These are phyloP conservation scores for Amylocystis lapponica DNA, from an alignment of 768 basidiomycete species.

Conservation along the genomic window DNA sequence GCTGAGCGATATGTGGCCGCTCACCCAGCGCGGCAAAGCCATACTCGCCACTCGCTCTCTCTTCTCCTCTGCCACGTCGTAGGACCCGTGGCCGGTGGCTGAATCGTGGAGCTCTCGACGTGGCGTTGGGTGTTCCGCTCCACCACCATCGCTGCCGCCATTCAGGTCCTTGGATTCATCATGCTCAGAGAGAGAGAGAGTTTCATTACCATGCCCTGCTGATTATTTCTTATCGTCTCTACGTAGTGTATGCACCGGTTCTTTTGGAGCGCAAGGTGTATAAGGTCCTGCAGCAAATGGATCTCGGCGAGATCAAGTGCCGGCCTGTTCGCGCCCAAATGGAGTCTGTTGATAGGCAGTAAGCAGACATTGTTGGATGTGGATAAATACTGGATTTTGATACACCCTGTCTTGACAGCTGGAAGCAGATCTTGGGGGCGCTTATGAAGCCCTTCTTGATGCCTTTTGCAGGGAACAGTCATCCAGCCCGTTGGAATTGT, in stretches of 20 bases:
- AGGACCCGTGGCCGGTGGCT: constrained; percentile 61
- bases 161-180: constrained; percentile 49
- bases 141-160: constrained; percentile 50
- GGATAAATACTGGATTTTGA: no score
- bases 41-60: constrained; percentile 60
- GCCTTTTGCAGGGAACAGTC: constrained; percentile 56
- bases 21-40: constrained; percentile 62
- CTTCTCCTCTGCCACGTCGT: constrained; percentile 62
- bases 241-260: constrained; percentile 23
- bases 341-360: no score
- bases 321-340: no score
- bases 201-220: background rate
- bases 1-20: constrained; percentile 54
- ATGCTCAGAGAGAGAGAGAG: constrained; percentile 58
- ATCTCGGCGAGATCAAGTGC: constrained; percentile 51
- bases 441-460: no score
- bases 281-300: constrained; percentile 37
- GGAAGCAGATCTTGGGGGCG: no score
- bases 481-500: constrained; percentile 62
- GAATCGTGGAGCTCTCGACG: constrained; percentile 56
- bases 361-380: no score
- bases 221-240: background rate
- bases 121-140: constrained; percentile 85
- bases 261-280: constrained; percentile 47
- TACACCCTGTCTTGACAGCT: no score